phyloP scores from a whole-genome alignment of 495 filamentous ascomycete genomes.

The Xylaria curta region DNA sequence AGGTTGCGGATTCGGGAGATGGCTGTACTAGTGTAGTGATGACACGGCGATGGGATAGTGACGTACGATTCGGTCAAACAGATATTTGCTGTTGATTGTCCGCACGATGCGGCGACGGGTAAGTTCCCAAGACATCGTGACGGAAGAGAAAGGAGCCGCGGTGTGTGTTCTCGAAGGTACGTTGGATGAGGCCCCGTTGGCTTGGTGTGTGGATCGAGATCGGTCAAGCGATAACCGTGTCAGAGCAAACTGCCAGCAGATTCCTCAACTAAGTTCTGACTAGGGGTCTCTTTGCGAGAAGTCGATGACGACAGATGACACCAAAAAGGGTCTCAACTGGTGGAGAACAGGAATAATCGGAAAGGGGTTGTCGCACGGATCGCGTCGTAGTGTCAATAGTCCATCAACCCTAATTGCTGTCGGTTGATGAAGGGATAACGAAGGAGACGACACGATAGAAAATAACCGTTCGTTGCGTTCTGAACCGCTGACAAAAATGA shows the following conservation, averaged over 20 bases:
- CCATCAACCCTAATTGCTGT: not conserved
- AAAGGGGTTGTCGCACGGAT: constrained; percentile 14
- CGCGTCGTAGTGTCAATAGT: not conserved
- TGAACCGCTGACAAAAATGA: not conserved
- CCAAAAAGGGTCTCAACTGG: constrained; percentile 30
- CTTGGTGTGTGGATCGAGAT: constrained; percentile 19
- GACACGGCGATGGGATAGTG: constrained; percentile 28
- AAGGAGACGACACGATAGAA: not conserved
- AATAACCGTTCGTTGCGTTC: not conserved
- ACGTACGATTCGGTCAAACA: constrained; percentile 82
- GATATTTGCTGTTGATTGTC: constrained; percentile 76
- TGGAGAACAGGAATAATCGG: constrained; percentile 31
- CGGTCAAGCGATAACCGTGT: not conserved
- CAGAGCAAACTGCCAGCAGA: constrained; percentile 6
- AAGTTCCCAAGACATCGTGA: constrained; percentile 61
- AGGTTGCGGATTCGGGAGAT: not conserved
- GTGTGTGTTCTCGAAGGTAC: not conserved
- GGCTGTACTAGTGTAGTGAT: not conserved
- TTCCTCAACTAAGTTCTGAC: not conserved
- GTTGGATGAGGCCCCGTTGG: constrained; percentile 12
- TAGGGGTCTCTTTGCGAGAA: constrained; percentile 9
- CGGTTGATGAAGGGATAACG: not conserved
- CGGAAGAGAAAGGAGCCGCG: constrained; percentile 11
- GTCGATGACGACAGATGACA: constrained; percentile 29
- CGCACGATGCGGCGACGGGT: constrained; percentile 68